Base-by-base conservation (phyloP, 1,284 basidiomycete species). In the Pseudozyma sp. region DNA sequence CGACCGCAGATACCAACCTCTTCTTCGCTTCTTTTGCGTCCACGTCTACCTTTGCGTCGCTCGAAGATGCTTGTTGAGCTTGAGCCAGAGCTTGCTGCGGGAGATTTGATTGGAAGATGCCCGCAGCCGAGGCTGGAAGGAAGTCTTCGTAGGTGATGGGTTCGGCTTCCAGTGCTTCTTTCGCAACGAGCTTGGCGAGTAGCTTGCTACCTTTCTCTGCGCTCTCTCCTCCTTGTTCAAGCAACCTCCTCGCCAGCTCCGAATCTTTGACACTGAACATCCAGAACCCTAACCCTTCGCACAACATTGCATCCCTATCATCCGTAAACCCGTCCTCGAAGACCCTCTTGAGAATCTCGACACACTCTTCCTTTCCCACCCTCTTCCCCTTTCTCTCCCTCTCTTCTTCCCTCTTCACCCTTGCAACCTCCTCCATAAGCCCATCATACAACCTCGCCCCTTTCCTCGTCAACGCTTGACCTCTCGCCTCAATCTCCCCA, bases 141-240 rank as follows among this genome's bases (percentile, higher is more conserved):
- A 87, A 87, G 62, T 87, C 86, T 63, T 87, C 86, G 65, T 87
- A 87, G 9, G 85, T 83, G 19, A 87, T 81, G 8, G 86, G 85
- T 39, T 80, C 77, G 40, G 75, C 80, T 1, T 58, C 65, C 19
- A 86, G 78, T 12, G 76, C 64, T 0, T 86, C 86, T 1, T 60
- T 55, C 6, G 56, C 36, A 19, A 86, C 74, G 42, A 86, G 82
- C 36, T 59, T 62, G 10, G 73, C 70, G 3, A 81, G 31, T 38
- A 54, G 3, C n/a, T 34, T 48, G 44, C 52, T 45, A 5, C 52
- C 54, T n/a, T 18, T 31, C 25, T 31, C 25, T 6, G 25, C 25
- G 25, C 31, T 9, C n/a, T 47, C 19, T 57, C 13, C 38, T 34
- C 18, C 4, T 19, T 34, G 19, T 51, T 21, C 34, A 51, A 53